Evolutionary conservation across 805 yeast species (phyloP).

Genomic region (Saccharomycopsis sp.): DNA sequence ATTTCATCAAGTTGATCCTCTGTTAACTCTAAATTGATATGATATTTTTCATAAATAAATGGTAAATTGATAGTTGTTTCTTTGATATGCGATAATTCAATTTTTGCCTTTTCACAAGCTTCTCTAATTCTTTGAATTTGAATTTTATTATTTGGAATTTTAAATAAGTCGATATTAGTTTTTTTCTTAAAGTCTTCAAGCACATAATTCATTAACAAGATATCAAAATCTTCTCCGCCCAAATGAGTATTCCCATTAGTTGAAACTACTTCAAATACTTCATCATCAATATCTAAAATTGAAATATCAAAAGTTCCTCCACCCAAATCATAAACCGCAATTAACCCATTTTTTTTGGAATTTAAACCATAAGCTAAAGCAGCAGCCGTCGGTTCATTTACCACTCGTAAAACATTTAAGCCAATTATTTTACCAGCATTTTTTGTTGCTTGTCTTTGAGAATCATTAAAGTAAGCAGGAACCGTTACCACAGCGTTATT

Average conservation of each 20-base stretch:
- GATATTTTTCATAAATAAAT: conserved; percentile 52
- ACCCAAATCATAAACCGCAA: conserved; percentile 61
- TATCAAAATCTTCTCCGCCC: conserved; percentile 83
- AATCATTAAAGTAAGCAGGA: conserved; percentile 76
- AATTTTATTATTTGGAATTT: conserved; percentile 30
- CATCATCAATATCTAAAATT: conserved; percentile 65
- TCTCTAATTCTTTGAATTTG: conserved; percentile 71
- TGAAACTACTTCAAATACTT: conserved; percentile 73
- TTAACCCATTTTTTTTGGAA: conserved; percentile 29
- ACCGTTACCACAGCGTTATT: conserved; percentile 75
- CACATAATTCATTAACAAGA: conserved; percentile 46
- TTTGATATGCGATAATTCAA: conserved; percentile 58
- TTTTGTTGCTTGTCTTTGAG: conserved; percentile 79
- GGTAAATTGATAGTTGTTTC: conserved; percentile 60
- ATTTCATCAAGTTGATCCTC: conserved; percentile 60
- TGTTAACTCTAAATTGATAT: conserved; percentile 45
- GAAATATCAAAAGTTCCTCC: conserved; percentile 85
- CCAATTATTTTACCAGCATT: conserved; percentile 72
- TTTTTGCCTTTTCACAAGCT: conserved; percentile 70
- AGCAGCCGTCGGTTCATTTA: conserved; percentile 82
- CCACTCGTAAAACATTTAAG: conserved; percentile 60
- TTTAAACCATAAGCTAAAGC: conserved; percentile 75
- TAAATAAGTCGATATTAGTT: conserved; percentile 43
- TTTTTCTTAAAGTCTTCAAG: conserved; percentile 45
- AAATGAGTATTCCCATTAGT: conserved; percentile 80